Base-by-base conservation (phyloP, 495 filamentous ascomycete genomes). In the Hypoxylon trugodes region DNA sequence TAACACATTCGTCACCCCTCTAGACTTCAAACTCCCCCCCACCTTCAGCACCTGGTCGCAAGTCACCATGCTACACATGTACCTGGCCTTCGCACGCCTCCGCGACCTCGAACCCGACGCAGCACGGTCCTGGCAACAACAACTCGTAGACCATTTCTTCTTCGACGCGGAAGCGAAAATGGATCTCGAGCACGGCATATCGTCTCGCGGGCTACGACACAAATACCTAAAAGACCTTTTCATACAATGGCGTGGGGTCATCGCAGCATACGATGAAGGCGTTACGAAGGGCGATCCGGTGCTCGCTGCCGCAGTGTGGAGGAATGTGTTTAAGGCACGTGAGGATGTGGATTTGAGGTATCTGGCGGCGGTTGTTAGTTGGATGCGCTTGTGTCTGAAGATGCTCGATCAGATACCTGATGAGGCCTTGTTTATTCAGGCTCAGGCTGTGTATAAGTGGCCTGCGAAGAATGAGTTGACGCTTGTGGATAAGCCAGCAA, bases 21-120 rank as follows among this genome's bases (percentile, higher is more conserved):
- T 38, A 77, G 75, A 69, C 65, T 93, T 81, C 48, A 85, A 82
- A 10, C 84, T 97, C 24, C 74, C 78, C 18, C 90, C 91, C 1
- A 98, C 91, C 0, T 98, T 98, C 77, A 90, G 85, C 57, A 93
- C 90, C 42, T 98, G 95, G 96, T 89, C 96, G 5, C 95, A 97
- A 72, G 86, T 98, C 35, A 93, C 93, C 15, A 92, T 98, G 79
- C 83, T 98, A 10, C 93, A 98, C 79, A 90, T 98, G 87, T 97
- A 96, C 79, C 83, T 96, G 46, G 75, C 97, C 35, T 89, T 89
- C n/a, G 89, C 90, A n/a, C 89, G 94, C 36, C 78, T 97, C 41
- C 90, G 95, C 43, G 82, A 82, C 58, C 83, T 95, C 56, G 89
- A 89, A 16, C 80, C 90, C 33, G 72, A 74, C 4, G 35, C 60